phyloP scores from a whole-genome alignment of 345 rosid genomes.

The Eucalyptus cloeziana region DNA sequence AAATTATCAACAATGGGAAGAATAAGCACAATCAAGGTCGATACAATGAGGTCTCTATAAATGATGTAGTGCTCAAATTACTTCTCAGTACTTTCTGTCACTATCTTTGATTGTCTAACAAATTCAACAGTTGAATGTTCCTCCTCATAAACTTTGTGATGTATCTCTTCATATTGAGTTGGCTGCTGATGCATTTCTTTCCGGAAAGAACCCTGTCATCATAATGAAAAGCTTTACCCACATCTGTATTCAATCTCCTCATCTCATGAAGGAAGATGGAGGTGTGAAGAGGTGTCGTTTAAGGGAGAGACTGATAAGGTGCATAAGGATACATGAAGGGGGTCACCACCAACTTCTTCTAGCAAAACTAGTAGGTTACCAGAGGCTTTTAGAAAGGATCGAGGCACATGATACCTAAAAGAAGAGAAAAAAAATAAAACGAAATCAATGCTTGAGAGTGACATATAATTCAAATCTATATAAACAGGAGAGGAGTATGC shows the following conservation, averaged over 20 bases:
- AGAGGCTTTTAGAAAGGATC: constrained; percentile 39
- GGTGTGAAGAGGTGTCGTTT: background rate
- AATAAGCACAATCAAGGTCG: background rate
- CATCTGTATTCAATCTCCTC: background rate
- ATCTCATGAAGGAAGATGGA: background rate
- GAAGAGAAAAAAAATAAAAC: background rate
- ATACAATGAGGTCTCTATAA: background rate
- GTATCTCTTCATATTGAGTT: background rate
- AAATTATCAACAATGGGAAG: background rate
- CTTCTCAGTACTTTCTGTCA: background rate
- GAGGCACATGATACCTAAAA: constrained; percentile 71
- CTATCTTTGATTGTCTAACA: background rate
- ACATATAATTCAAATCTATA: background rate
- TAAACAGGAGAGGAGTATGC: background rate
- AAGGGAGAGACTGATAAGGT: constrained; percentile 11
- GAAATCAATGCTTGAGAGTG: background rate
- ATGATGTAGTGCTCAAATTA: background rate
- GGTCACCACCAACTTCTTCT: constrained; percentile 68
- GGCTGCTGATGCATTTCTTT: background rate
- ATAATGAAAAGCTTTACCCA: no score
- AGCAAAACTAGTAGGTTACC: constrained; percentile 43
- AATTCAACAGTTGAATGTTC: background rate
- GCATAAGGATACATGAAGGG: constrained; percentile 36
- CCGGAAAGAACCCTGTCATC: background rate
- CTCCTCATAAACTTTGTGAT: background rate